Percentiles rank a stretch among this genome's conserved stretches.
phyloP scores from a whole-genome alignment of 768 basidiomycete genomes.

The Suillus tomentosus region DNA sequence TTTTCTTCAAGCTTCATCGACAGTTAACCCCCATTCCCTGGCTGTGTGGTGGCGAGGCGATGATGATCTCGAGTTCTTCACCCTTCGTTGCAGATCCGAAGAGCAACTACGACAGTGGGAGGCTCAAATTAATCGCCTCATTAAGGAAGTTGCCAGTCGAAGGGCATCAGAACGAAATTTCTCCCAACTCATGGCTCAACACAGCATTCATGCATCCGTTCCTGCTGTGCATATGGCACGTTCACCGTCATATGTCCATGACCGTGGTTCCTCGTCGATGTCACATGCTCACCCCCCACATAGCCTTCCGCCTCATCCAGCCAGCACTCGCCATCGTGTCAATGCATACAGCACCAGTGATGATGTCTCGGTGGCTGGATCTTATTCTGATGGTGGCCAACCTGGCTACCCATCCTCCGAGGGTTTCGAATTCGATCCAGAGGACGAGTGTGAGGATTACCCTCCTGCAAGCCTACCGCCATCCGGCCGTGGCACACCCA shows the following conservation, averaged over 20 bases:
- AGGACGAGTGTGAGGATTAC: slow-evolving; percentile 81
- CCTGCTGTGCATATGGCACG: slow-evolving; percentile 39
- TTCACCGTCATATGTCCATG: slow-evolving; percentile 37
- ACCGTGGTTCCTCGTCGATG: slow-evolving; percentile 38
- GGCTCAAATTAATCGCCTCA: slow-evolving; percentile 82
- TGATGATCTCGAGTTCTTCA: slow-evolving; percentile 91
- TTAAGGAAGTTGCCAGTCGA: slow-evolving; percentile 72
- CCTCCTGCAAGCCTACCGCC: slow-evolving; percentile 47
- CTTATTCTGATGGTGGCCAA: slow-evolving; percentile 25
- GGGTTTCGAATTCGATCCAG: slow-evolving; percentile 72
- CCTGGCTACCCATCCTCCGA: slow-evolving; percentile 55
- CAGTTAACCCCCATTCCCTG: slow-evolving; percentile 69
- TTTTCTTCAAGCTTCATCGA: slow-evolving; percentile 42
- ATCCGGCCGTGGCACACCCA: slow-evolving; percentile 76
- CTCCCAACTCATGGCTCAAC: slow-evolving; percentile 46
- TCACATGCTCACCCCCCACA: slow-evolving; percentile 33
- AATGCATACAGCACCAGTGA: slow-evolving; percentile 41
- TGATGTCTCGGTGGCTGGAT: slow-evolving; percentile 36
- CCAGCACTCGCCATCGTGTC: slow-evolving; percentile 36
- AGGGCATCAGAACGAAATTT: slow-evolving; percentile 67
- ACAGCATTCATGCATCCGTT: slow-evolving; percentile 42
- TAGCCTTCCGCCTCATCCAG: slow-evolving; percentile 35
- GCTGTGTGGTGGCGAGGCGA: slow-evolving; percentile 96
- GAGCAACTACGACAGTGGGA: slow-evolving; percentile 96
- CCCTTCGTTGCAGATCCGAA: slow-evolving; percentile 88